Base-by-base conservation (phyloP, 352 stramenopile species). In the Pythium coloratum region DNA sequence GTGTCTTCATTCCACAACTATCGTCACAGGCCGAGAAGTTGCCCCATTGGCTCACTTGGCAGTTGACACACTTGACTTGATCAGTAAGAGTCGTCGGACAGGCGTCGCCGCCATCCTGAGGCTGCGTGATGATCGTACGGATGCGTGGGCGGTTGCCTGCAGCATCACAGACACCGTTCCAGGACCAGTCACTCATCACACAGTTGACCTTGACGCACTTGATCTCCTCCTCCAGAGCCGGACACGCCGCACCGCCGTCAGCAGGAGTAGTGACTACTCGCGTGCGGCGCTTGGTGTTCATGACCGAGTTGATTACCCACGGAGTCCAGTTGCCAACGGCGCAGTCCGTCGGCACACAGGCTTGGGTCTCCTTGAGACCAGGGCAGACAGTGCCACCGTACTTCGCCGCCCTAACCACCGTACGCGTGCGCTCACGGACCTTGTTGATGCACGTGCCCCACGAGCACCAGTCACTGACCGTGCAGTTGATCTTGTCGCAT, bases 401-500 rank as follows among this genome's bases (percentile, higher is more conserved):
- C 51, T 72, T 77, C 3, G 79, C 69, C 12, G 55, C 55, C 2
- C 62, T 84, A 16, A 54, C 44, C 6, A 91, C 65, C 3, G 47
- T 32, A 12, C 78, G 69, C 9, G 75, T 77, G 34, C 73, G 80
- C 18, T 70, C 72, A 59, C 78, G 79, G 32, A 75, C 67, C 40
- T 63, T 64, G 26, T 76, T 59, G 28, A 79, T 64, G 46, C 80
- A 90, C 24, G 64, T 50, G 24, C 74, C 73, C 70, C 71, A 87
- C 24, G 62, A 44, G 0, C 60, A 75, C 82, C 82, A 90, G 44
- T 75, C 58, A 14, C 67, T 76, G 7, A 85, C 65, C 18, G 72
- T 71, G 38, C 79, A 86, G 70, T 82, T 68, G 14, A 89, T 69
- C 3, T 74, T 72, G 55, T 82, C 75, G 42, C 82, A 88, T 12